Conservation (phyloP, 495 filamentous ascomycete genomes). For the Aspergillus olivimuriae region DNA sequence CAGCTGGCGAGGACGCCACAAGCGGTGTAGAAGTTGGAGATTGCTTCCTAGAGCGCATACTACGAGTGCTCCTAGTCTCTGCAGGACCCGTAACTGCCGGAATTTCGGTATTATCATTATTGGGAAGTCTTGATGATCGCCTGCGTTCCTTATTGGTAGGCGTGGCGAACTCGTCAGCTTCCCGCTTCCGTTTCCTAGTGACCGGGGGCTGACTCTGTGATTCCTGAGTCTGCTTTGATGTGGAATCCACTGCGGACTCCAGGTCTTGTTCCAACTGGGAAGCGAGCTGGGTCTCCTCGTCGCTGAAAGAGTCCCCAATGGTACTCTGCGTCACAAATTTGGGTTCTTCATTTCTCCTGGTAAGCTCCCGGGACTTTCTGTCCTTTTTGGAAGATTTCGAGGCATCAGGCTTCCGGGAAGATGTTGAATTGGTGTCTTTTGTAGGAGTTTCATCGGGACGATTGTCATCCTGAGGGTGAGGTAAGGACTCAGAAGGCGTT, state of each 20-base stretch:
- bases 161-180: slow-evolving; percentile 9
- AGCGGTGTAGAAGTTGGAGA: slow-evolving; percentile 3
- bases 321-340: background rate
- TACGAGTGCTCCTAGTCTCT: slow-evolving; percentile 10
- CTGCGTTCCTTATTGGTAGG: slow-evolving; percentile 18
- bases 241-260: slow-evolving; percentile 27
- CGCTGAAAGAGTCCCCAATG: slow-evolving; percentile 26
- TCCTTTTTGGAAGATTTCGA: background rate
- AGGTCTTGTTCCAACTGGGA: slow-evolving; percentile 42
- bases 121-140: slow-evolving; percentile 26
- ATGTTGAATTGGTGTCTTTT: too few relatives aligned
- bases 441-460: background rate
- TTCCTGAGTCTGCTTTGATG: slow-evolving; percentile 6
- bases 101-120: slow-evolving; percentile 5
- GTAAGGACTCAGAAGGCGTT: background rate
- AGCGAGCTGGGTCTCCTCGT: slow-evolving; percentile 40
- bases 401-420: background rate
- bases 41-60: slow-evolving; percentile 15
- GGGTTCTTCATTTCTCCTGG: background rate
- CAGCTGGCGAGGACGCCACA: slow-evolving; percentile 10
- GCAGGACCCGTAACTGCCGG: slow-evolving; percentile 7
- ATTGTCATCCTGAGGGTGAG: slow-evolving; percentile 2
- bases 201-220: slow-evolving; percentile 6
- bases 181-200: slow-evolving; percentile 32
- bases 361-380: background rate